Evolutionary conservation across 768 basidiomycete genomes (phyloP), one percentile per base, ranked within the genome.

Genomic region (Boletus tomentosulus): DNA sequence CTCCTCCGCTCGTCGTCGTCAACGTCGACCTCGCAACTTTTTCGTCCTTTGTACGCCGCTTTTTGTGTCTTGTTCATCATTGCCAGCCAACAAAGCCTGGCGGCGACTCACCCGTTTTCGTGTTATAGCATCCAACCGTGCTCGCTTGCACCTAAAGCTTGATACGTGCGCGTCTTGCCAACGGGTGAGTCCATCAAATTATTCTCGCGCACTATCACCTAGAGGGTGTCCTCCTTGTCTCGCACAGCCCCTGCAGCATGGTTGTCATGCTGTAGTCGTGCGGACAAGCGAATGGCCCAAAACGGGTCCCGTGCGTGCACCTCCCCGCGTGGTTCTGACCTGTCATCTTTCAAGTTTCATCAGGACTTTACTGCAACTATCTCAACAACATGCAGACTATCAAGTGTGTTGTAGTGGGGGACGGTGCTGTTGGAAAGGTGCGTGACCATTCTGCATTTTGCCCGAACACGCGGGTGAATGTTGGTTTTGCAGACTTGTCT

Each of bases 401-500:
- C 72, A 96, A 97, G 76, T 95, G 93, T 74, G 93, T 96, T 68
- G 94, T 94, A 53, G 94, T 96, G 61, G 93, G 93, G 68, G 94
- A 96, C 79, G 94, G 93, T 86, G 93, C 93, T 65, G 93, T 96
- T 61, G 93, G 93, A 77, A 97, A 97, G 87, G 93, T 93, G 68
- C 63, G 88, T 75, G 58, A 58, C 56, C 28, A 27, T 44, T 27
- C 9, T 41, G 11, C 19, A 1, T 19, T 5, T 15, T 12, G 15
- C 2, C 22, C 5, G 24, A 12, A 2, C 42, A 46, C 44, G 22
- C 45, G 48, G 46, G 49, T 44, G 48, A 57, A 47, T 24, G 46
- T 42, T 45, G 22, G 6, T 28, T 50, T 28, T 24, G 12, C 68
- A 95, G 94, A 97, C 93, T 43, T 97, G 93, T 79, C 80, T 97